Evolutionary conservation across 495 filamentous ascomycete genomes (phyloP).

Genomic region (Aspergillus cavernicola): DNA sequence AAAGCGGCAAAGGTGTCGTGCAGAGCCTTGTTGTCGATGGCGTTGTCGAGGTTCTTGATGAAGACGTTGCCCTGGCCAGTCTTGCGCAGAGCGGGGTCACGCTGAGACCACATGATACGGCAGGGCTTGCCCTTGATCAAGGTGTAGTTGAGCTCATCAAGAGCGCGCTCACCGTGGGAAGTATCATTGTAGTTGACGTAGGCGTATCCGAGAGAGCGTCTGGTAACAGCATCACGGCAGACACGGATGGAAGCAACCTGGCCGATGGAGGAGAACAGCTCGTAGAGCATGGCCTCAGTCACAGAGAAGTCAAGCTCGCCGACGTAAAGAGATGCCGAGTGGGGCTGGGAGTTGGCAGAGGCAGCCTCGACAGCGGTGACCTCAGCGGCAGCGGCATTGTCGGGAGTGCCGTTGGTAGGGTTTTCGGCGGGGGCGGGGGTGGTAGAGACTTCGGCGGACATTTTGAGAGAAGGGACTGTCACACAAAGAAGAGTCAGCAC

Average conservation of each 20-base stretch:
- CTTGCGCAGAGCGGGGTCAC: constrained; percentile 98
- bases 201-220: constrained; percentile 97
- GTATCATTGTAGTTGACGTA: constrained; percentile 99
- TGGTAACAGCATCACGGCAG: constrained; percentile 98
- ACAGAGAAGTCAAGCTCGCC: constrained; percentile 96
- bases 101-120: constrained; percentile 99
- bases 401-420: constrained; percentile 40
- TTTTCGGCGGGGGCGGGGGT: constrained; percentile 35
- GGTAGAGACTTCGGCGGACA: constrained; percentile 47
- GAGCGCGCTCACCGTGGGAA: constrained; percentile 90
- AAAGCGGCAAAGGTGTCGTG: constrained; percentile 99
- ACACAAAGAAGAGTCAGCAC: constrained; percentile 2
- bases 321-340: constrained; percentile 97
- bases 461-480: constrained; percentile 31
- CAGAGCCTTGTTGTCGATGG: constrained; percentile 99
- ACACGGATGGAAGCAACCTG: constrained; percentile 99
- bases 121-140: constrained; percentile 97
- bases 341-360: constrained; percentile 65
- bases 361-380: constrained; percentile 31
- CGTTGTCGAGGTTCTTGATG: constrained; percentile 99
- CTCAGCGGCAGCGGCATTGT: constrained; percentile 36
- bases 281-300: constrained; percentile 99
- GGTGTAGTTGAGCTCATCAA: constrained; percentile 99
- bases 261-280: constrained; percentile 99
- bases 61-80: constrained; percentile 99